A percentile compares a stretch with the other conserved stretches of the same genome.
These are phyloP conservation scores for Alternaria gaisen DNA, from an alignment of 2,329 filamentous ascomycete species.

Conservation along the genomic window DNA sequence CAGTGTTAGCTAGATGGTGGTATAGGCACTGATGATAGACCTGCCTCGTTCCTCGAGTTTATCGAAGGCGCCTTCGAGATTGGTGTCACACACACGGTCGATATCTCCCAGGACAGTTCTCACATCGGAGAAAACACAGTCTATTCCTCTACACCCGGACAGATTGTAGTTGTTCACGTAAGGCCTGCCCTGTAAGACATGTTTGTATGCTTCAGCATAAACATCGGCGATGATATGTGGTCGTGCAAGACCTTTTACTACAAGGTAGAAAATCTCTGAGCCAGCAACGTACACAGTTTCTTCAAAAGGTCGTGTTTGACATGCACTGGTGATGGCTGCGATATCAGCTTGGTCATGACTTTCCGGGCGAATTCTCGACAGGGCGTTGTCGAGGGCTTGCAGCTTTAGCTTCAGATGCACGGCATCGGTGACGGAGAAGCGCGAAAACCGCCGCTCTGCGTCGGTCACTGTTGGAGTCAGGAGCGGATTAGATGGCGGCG, in stretches of 20 bases:
- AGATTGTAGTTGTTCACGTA: constrained; percentile 26
- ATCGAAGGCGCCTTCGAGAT: constrained; percentile 20
- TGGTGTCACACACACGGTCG: constrained; percentile 30
- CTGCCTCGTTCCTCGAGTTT: constrained; percentile 26
- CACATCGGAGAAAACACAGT: constrained; percentile 35
- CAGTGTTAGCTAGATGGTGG: constrained; percentile 7
- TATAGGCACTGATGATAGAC: not conserved
- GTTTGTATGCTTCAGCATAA: constrained; percentile 30
- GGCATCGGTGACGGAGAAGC: constrained; percentile 31
- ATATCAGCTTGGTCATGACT: constrained; percentile 12
- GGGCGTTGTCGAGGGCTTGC: constrained; percentile 28
- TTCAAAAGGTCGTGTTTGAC: constrained; percentile 12
- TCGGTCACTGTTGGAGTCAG: constrained; percentile 3
- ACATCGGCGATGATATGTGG: constrained; percentile 30
- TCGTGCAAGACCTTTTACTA: constrained; percentile 24
- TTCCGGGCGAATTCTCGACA: constrained; percentile 9
- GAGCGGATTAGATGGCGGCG: constrained; percentile 16
- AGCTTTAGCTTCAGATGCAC: constrained; percentile 29
- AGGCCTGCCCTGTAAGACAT: constrained; percentile 19
- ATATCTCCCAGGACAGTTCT: constrained; percentile 25
- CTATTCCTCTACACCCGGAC: constrained; percentile 21
- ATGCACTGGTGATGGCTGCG: constrained; percentile 9
- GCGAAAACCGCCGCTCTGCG: not conserved
- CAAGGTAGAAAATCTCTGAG: constrained; percentile 29
- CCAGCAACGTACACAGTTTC: constrained; percentile 26